These are phyloP conservation scores for Yamadazyma taylorii DNA, from an alignment of 1,139 yeast species.

Conservation along the genomic window DNA sequence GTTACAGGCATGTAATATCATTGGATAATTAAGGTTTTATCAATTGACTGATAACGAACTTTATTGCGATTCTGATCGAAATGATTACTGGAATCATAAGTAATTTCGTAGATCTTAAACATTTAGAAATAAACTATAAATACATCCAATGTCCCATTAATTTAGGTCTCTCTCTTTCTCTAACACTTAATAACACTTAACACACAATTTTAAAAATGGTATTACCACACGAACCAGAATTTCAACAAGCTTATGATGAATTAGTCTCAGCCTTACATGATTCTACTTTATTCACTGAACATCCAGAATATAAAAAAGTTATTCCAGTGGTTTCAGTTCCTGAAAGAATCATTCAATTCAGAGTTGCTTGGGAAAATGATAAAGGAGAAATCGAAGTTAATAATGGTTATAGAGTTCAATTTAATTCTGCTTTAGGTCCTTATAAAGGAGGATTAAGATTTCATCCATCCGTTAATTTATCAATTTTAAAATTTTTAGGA, in stretches of 20 bases:
- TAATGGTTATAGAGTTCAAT: conserved; percentile 97
- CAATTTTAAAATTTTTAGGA: conserved; percentile 93
- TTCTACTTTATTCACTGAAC: conserved; percentile 83
- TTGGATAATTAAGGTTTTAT: conserved; percentile 10
- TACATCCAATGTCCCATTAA: too few relatives aligned
- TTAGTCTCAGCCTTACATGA: conserved; percentile 84
- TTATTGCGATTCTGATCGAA: too few relatives aligned
- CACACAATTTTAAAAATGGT: conserved; percentile 39
- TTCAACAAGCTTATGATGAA: conserved; percentile 97
- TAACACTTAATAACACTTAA: neutral
- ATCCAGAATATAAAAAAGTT: conserved; percentile 88
- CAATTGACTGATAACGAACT: conserved; percentile 1
- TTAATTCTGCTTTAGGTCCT: conserved; percentile 97
- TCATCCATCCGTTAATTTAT: conserved; percentile 95
- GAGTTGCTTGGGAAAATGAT: conserved; percentile 98
- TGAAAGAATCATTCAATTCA: conserved; percentile 93
- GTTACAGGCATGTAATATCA: conserved; percentile 16
- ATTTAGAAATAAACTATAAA: neutral
- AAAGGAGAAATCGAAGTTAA: conserved; percentile 88
- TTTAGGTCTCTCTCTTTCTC: neutral
- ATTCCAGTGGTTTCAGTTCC: conserved; percentile 92
- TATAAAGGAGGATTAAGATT: conserved; percentile 98
- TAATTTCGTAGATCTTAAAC: neutral
- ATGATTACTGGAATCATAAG: neutral
- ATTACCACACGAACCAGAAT: conserved; percentile 88